These are phyloP conservation scores for Kuraishia borneana DNA, from an alignment of 805 yeast genomes.

Conservation along the genomic window DNA sequence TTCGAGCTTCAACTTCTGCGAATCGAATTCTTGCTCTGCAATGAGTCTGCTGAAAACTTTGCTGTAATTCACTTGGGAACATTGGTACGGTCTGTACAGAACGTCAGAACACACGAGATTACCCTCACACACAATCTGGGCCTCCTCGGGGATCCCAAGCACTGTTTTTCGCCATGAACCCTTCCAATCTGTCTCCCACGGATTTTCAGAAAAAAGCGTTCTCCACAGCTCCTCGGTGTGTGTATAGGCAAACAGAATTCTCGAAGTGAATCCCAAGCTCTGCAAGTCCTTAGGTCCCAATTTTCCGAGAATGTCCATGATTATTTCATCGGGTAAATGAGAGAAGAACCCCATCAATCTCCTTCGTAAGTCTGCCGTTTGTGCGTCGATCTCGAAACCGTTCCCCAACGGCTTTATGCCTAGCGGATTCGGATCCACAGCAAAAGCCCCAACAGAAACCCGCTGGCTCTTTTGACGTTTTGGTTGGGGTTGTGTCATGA, in stretches of 20 bases:
- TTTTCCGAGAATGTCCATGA: constrained; percentile 39
- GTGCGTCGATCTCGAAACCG: constrained; percentile 22
- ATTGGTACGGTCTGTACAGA: constrained; percentile 76
- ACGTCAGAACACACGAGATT: constrained; percentile 60
- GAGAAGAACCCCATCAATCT: constrained; percentile 43
- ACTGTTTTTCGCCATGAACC: constrained; percentile 77
- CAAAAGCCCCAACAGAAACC: no score
- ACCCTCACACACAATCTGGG: constrained; percentile 35
- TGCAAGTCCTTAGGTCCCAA: constrained; percentile 38
- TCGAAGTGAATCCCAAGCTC: constrained; percentile 46
- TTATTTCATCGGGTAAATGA: constrained; percentile 49
- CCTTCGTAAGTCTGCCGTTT: constrained; percentile 6
- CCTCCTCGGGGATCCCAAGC: constrained; percentile 19
- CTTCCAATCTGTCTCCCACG: constrained; percentile 31
- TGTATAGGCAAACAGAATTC: constrained; percentile 58
- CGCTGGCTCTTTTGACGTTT: no score
- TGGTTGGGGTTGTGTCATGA: background rate
- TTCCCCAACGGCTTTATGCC: constrained; percentile 75
- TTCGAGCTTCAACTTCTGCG: constrained; percentile 35
- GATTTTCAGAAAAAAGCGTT: constrained; percentile 25
- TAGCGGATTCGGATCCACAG: constrained; percentile 42
- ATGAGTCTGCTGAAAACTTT: constrained; percentile 36
- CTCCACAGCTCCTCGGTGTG: constrained; percentile 82
- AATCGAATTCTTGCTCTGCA: constrained; percentile 24
- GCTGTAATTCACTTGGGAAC: constrained; percentile 57